Percentiles rank a stretch among this genome's conserved stretches.
These are phyloP conservation scores for Tolypocladium ovalisporum DNA, from an alignment of 2,329 filamentous ascomycete genomes.

Conservation along the genomic window DNA sequence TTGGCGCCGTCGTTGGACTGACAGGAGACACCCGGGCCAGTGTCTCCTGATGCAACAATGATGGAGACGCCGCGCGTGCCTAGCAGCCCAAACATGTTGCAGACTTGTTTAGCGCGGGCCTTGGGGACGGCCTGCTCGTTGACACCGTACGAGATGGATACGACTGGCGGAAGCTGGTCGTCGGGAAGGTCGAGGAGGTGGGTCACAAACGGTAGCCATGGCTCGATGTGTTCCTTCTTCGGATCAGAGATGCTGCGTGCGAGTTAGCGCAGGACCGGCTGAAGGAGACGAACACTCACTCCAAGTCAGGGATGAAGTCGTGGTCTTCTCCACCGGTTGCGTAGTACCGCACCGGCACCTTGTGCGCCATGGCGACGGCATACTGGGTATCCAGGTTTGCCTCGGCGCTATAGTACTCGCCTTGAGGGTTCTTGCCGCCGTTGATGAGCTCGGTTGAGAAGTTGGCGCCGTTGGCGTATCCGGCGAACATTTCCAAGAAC, in stretches of 20 bases:
- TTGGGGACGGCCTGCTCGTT: slow-evolving; percentile 53
- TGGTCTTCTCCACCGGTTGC: slow-evolving; percentile 19
- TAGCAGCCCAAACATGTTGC: slow-evolving; percentile 52
- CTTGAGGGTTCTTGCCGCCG: slow-evolving; percentile 40
- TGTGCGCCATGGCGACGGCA: slow-evolving; percentile 20
- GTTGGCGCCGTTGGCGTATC: slow-evolving; percentile 36
- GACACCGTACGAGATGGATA: slow-evolving; percentile 62
- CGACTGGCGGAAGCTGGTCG: slow-evolving; percentile 46
- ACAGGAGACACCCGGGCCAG: slow-evolving; percentile 24
- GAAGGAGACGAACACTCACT: slow-evolving; percentile 13
- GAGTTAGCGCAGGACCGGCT: background rate
- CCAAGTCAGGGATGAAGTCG: slow-evolving; percentile 20
- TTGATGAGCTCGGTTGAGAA: slow-evolving; percentile 49
- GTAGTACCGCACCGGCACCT: slow-evolving; percentile 22
- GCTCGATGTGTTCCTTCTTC: slow-evolving; percentile 43
- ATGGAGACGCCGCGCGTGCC: slow-evolving; percentile 56
- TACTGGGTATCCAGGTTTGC: slow-evolving; percentile 28
- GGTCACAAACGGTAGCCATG: slow-evolving; percentile 53
- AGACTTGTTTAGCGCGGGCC: slow-evolving; percentile 40
- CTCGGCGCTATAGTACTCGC: slow-evolving; percentile 19
- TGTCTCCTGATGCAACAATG: slow-evolving; percentile 54
- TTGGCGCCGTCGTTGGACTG: slow-evolving; percentile 24
- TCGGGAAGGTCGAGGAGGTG: slow-evolving; percentile 46
- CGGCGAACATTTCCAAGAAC: slow-evolving; percentile 44
- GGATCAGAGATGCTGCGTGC: slow-evolving; percentile 11